Conservation (phyloP, 306 rosid species). For the Lithocarpus polystachyus region DNA sequence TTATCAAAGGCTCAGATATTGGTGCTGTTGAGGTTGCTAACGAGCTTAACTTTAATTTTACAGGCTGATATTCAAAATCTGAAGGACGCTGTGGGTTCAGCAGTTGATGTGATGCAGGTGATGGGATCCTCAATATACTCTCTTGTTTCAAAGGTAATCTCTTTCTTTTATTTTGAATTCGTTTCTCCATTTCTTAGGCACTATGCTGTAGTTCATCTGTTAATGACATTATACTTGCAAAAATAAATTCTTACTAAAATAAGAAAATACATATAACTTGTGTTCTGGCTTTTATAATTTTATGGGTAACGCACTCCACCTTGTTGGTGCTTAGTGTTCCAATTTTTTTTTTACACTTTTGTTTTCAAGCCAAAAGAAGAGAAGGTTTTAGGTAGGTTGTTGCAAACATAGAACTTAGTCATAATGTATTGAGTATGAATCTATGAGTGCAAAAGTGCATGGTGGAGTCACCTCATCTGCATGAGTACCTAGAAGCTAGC, state of each 20-base stretch:
- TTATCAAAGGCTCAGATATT: not conserved
- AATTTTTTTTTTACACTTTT: not conserved
- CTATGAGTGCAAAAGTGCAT: not conserved
- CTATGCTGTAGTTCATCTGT: not conserved
- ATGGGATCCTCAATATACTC: conserved; percentile 87
- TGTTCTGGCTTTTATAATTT: not conserved
- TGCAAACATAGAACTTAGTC: not conserved
- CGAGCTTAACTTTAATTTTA: conserved; percentile 7
- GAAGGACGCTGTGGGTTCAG: conserved; percentile 92
- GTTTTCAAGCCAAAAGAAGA: not conserved
- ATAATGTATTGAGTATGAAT: not conserved
- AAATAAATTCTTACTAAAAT: not conserved
- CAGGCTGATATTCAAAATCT: conserved; percentile 92
- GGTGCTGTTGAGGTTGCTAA: not conserved
- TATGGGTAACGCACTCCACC: not conserved
- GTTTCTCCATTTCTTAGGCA: not conserved
- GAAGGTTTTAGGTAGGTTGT: not conserved
- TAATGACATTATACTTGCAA: not conserved
- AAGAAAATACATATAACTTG: not conserved
- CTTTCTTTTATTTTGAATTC: conserved; percentile 2
- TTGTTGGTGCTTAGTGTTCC: not conserved
- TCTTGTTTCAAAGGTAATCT: conserved; percentile 77
- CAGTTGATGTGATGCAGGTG: conserved; percentile 93
- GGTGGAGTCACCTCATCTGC: conserved; percentile 4
- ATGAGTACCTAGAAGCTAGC: not conserved